Percentiles rank a stretch among this genome's conserved stretches.
phyloP scores from a whole-genome alignment of 306 rosid genomes.

The Ochetophila trinervis region DNA sequence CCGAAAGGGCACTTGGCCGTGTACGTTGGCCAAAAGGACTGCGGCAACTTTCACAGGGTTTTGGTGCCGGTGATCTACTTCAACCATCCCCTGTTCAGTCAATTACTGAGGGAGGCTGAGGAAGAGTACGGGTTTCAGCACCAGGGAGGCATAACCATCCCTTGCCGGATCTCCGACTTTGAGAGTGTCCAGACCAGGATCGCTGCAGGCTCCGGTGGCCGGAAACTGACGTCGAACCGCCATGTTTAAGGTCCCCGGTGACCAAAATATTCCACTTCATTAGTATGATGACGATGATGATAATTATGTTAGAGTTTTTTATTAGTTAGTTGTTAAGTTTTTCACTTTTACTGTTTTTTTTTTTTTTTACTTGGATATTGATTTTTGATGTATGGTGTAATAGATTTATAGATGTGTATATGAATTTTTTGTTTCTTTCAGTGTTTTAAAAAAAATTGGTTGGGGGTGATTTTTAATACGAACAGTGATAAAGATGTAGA shows the following conservation, averaged over 20 bases:
- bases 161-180: constrained; percentile 70
- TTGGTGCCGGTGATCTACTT: constrained; percentile 88
- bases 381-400: constrained; percentile 10
- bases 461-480: too few species aligned
- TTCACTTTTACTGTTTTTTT: neutral
- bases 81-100: constrained; percentile 80
- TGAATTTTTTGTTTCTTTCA: neutral
- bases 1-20: constrained; percentile 92
- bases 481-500: neutral
- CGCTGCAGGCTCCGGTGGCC: constrained; percentile 42
- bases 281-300: constrained; percentile 20
- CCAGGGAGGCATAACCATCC: constrained; percentile 82
- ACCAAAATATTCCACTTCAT: constrained; percentile 15
- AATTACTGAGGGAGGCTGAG: constrained; percentile 69
- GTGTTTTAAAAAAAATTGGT: too few species aligned
- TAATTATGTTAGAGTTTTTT: constrained; percentile 12
- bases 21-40: constrained; percentile 76
- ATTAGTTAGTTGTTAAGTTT: neutral
- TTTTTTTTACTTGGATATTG: neutral
- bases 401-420: constrained; percentile 21
- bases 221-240: constrained; percentile 42
- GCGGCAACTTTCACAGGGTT: constrained; percentile 66
- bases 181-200: constrained; percentile 73
- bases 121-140: constrained; percentile 70
- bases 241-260: constrained; percentile 15